These are phyloP conservation scores for Trypanosoma rangeli DNA, from an alignment of 208 protist genomes.

Conservation along the genomic window DNA sequence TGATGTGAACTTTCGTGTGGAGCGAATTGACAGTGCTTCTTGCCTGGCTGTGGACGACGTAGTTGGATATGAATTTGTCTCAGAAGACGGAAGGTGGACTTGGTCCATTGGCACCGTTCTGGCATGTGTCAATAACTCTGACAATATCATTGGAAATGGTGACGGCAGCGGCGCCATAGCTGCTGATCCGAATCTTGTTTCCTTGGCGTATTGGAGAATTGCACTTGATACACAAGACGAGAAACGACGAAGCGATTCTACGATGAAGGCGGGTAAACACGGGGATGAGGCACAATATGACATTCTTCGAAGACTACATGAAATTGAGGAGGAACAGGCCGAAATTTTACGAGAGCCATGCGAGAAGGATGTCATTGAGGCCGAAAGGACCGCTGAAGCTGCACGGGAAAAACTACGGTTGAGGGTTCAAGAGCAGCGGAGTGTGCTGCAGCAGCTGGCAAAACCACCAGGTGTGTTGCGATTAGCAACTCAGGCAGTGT, in stretches of 20 bases:
- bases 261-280: not conserved
- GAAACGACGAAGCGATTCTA: not conserved
- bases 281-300: not conserved
- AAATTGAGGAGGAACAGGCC: conserved; percentile 11
- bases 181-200: not conserved
- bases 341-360: conserved; percentile 1
- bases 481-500: conserved; percentile 14
- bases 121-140: not conserved
- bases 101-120: conserved; percentile 42
- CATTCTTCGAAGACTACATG: conserved; percentile 8
- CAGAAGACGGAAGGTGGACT: conserved; percentile 26
- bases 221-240: not conserved
- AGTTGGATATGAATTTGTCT: conserved; percentile 39
- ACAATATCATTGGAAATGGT: not conserved
- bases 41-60: conserved; percentile 25
- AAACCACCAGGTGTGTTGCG: conserved; percentile 2
- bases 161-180: not conserved
- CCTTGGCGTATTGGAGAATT: conserved; percentile 12
- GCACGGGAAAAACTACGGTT: conserved; percentile 10
- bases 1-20: not conserved
- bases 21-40: not conserved
- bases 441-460: not conserved
- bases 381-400: conserved; percentile 7
- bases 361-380: conserved; percentile 5
- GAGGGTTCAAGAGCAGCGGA: not conserved